Conservation (phyloP, 2,329 filamentous ascomycete species). For the Hymenoscyphus fructigenus region DNA sequence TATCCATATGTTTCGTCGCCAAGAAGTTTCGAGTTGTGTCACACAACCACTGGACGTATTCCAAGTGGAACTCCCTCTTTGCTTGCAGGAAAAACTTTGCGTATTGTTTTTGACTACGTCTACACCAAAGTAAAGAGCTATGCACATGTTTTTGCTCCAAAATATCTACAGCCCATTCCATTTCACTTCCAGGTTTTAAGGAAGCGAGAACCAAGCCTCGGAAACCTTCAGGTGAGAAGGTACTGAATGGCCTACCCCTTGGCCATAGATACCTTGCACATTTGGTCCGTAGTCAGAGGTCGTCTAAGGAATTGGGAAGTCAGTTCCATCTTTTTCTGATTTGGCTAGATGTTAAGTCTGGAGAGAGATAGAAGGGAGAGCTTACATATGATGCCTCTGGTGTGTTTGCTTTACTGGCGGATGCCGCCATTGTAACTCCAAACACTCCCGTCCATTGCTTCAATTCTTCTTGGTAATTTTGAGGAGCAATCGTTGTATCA, state of each 20-base stretch:
- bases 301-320: not conserved
- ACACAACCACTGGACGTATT: not conserved
- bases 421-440: constrained; percentile 22
- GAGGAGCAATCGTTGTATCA: constrained; percentile 40
- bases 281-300: constrained; percentile 23
- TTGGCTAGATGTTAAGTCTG: not conserved
- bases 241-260: constrained; percentile 26
- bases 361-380: not conserved
- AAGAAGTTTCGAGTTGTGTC: not conserved
- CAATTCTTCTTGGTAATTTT: constrained; percentile 44
- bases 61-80: not conserved
- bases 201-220: constrained; percentile 23
- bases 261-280: constrained; percentile 24
- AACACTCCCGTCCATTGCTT: constrained; percentile 51
- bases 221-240: constrained; percentile 21
- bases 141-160: not conserved
- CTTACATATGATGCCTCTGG: constrained; percentile 18
- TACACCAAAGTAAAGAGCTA: not conserved
- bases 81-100: not conserved
- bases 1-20: not conserved
- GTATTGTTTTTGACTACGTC: not conserved
- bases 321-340: not conserved
- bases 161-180: not conserved
- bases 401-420: constrained; percentile 16
- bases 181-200: constrained; percentile 1